Percentiles rank a stretch among this genome's conserved stretches.
phyloP scores from a whole-genome alignment of 2,329 filamentous ascomycete species.

The Ophiosphaerella herpotricha region DNA sequence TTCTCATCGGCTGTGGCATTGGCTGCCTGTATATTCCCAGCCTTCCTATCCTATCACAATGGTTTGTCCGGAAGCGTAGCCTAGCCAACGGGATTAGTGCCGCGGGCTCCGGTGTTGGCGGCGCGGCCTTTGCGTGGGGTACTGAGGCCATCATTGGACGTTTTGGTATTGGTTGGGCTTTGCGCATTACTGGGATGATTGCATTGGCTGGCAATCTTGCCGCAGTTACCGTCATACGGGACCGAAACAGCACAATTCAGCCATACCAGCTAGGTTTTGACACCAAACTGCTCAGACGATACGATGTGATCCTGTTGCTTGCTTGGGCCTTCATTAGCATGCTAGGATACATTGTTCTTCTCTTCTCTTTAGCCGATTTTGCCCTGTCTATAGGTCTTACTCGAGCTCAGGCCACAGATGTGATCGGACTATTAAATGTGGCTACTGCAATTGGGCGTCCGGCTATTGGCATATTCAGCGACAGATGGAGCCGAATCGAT shows the following conservation, averaged over 20 bases:
- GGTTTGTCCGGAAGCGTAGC: constrained; percentile 48
- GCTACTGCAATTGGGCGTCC: constrained; percentile 56
- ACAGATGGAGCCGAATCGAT: constrained; percentile 51
- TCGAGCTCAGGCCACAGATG: constrained; percentile 44
- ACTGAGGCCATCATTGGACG: constrained; percentile 46
- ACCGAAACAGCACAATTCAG: constrained; percentile 42
- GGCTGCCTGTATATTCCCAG: constrained; percentile 49
- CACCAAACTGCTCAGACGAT: constrained; percentile 40
- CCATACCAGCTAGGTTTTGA: constrained; percentile 44
- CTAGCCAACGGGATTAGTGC: constrained; percentile 49
- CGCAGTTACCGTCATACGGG: constrained; percentile 37
- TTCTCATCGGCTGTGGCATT: constrained; percentile 48
- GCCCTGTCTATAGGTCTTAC: constrained; percentile 50
- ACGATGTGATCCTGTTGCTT: constrained; percentile 45
- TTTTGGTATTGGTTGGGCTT: constrained; percentile 50
- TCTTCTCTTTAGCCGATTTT: constrained; percentile 56
- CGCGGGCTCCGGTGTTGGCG: constrained; percentile 50
- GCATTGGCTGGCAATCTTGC: constrained; percentile 32
- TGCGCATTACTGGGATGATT: constrained; percentile 43
- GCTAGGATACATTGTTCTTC: constrained; percentile 54
- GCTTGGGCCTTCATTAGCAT: constrained; percentile 52
- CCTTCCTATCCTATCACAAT: constrained; percentile 47
- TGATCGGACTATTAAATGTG: constrained; percentile 54
- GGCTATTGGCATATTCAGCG: constrained; percentile 52
- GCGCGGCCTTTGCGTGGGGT: constrained; percentile 37